These are phyloP conservation scores for Euphorbia lathyris DNA, from an alignment of 345 rosid species.

Conservation along the genomic window DNA sequence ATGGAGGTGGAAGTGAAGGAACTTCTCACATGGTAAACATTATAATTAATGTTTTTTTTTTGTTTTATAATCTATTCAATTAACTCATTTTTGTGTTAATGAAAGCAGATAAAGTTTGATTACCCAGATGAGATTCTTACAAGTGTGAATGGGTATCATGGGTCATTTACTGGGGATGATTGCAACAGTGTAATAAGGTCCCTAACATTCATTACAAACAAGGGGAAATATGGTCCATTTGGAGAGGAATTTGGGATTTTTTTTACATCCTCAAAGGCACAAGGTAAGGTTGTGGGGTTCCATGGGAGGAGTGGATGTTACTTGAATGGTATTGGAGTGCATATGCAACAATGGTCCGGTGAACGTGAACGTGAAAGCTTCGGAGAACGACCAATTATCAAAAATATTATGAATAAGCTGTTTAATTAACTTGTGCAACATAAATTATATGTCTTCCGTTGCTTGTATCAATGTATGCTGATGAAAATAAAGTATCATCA, in stretches of 20 bases:
- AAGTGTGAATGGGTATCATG: conserved; percentile 16
- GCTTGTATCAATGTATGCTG: no score
- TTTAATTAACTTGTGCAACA: background rate
- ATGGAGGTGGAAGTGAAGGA: conserved; percentile 26
- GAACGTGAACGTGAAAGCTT: conserved; percentile 3
- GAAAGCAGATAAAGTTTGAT: conserved; percentile 21
- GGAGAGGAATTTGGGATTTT: conserved; percentile 21
- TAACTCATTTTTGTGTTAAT: background rate
- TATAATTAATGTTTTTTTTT: background rate
- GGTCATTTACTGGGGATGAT: conserved; percentile 16
- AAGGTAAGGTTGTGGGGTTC: conserved; percentile 27
- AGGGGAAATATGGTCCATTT: conserved; percentile 26
- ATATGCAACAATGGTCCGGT: conserved; percentile 9
- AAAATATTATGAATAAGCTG: background rate
- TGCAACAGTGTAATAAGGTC: conserved; percentile 7
- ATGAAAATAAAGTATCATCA: no score
- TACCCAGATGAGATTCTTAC: conserved; percentile 20
- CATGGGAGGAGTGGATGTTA: conserved; percentile 24
- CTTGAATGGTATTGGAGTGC: conserved; percentile 24
- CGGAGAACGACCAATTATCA: background rate
- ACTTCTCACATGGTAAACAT: conserved; percentile 11
- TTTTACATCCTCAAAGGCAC: conserved; percentile 8
- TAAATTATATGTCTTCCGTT: no score
- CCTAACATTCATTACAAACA: conserved; percentile 25
- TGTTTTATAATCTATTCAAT: no score